Base-by-base conservation (phyloP, 345 rosid species). In the Bruguiera parviflora region DNA sequence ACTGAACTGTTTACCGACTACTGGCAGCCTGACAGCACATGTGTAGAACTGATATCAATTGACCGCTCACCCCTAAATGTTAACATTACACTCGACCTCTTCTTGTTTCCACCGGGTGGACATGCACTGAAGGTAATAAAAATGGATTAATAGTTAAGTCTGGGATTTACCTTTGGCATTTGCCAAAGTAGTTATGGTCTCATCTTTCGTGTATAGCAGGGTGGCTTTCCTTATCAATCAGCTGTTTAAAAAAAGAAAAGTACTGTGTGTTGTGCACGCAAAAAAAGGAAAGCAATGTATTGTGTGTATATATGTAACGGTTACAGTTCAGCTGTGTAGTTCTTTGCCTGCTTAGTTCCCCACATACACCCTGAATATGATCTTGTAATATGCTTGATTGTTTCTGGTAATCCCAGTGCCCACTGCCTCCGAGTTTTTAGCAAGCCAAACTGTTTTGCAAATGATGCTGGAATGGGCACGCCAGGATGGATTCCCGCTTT, bases 31-130 rank as follows among this genome's bases (percentile, higher is more conserved):
- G 89, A 92, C 88, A 59, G 81, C 87, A 79, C 83, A 21, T 78
- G 77, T 81, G 80, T 79, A 93, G 96, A 84, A 83, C 83, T 83
- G 89, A 87, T 86, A 79, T 71, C 68, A 82, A 81, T 73, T 88
- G 89, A 92, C 86, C 65, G 79, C 81, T 84, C 84, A 84, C 83
- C 71, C 84, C 2, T 63, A 80, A 88, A 78, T 6, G 83, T 82
- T 87, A 83, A 89, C 86, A 73, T 77, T 67, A 80, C 87, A 65
- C 81, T 68, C 47, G 69, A 74, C 86, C 70, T 64, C 71, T 59
- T 73, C 79, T 78, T 79, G 69, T 13, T 75, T 62, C 79, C 33
- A 61, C 64, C 21, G 61, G 78, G 71, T 75, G 73, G 79, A 75
- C 77, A 79, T 71, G 69, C 77, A 69, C 69, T 19, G 79, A 70